Conservation (phyloP, 768 basidiomycete genomes). For the Naganishia vishniacii region DNA sequence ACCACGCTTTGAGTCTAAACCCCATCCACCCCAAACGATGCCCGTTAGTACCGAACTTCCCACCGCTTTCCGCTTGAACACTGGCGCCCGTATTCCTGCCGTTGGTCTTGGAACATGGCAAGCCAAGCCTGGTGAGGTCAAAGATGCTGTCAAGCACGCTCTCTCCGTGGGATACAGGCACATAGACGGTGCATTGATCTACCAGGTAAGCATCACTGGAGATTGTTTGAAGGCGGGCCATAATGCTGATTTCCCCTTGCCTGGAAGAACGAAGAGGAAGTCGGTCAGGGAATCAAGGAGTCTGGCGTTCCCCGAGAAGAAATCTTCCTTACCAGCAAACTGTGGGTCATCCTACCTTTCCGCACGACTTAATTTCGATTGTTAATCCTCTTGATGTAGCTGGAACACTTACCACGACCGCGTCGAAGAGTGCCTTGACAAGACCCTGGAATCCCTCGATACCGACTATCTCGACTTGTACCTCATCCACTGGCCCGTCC, state of each 20-base stretch:
- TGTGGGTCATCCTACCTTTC: slow-evolving; percentile 15
- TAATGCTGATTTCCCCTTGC: slow-evolving; percentile 51
- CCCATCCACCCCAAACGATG: background rate
- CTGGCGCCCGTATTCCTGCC: slow-evolving; percentile 55
- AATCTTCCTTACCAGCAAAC: slow-evolving; percentile 34
- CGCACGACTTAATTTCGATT: background rate
- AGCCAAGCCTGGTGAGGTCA: slow-evolving; percentile 66
- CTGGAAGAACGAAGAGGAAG: slow-evolving; percentile 29
- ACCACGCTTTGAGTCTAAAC: background rate
- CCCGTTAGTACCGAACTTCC: slow-evolving; percentile 7
- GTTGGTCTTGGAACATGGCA: slow-evolving; percentile 81
- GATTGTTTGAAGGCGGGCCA: too few species aligned
- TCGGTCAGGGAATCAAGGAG: slow-evolving; percentile 38
- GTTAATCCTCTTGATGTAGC: background rate
- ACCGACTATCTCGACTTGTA: slow-evolving; percentile 76
- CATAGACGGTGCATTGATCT: slow-evolving; percentile 74
- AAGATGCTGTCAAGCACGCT: slow-evolving; percentile 52
- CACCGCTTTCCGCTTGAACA: slow-evolving; percentile 24
- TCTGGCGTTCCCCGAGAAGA: slow-evolving; percentile 35
- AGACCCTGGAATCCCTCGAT: slow-evolving; percentile 67
- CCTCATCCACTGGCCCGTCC: slow-evolving; percentile 43
- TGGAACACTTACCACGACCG: slow-evolving; percentile 58
- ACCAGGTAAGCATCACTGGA: slow-evolving; percentile 53
- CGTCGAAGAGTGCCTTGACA: slow-evolving; percentile 69
- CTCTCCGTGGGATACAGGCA: slow-evolving; percentile 73